A percentile compares a stretch with the other conserved stretches of the same genome.
These are phyloP conservation scores for Talaromyces pinophilus DNA, from an alignment of 2,329 filamentous ascomycete species.

Conservation along the genomic window DNA sequence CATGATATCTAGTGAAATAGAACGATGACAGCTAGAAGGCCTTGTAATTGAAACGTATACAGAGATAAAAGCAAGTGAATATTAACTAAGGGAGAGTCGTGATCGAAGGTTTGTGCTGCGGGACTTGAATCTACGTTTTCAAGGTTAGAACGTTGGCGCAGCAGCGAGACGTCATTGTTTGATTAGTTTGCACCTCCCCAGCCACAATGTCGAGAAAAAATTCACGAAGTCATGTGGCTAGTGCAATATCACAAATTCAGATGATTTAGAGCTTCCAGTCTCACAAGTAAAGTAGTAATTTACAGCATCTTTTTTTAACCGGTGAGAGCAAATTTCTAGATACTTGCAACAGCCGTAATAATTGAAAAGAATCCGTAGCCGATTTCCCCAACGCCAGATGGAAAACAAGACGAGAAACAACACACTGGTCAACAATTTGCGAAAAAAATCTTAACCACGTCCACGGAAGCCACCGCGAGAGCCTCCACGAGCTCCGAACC, in stretches of 20 bases:
- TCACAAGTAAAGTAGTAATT: slow-evolving; percentile 17
- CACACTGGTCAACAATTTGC: slow-evolving; percentile 12
- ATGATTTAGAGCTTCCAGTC: neutral
- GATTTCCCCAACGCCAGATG: slow-evolving; percentile 45
- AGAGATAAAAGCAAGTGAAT: neutral
- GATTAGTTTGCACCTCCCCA: slow-evolving; percentile 20
- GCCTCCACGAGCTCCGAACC: slow-evolving; percentile 37
- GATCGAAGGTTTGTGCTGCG: slow-evolving; percentile 1
- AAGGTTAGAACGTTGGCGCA: slow-evolving; percentile 16
- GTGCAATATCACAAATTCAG: slow-evolving; percentile 6
- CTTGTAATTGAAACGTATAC: neutral
- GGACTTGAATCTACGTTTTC: slow-evolving; percentile 13
- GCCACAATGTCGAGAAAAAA: slow-evolving; percentile 23
- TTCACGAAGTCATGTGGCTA: slow-evolving; percentile 17
- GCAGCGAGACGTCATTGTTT: slow-evolving; percentile 39
- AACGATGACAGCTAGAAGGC: neutral
- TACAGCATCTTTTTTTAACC: slow-evolving; percentile 30
- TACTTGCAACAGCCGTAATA: slow-evolving; percentile 39
- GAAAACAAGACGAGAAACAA: slow-evolving; percentile 33
- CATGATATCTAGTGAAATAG: slow-evolving; percentile 32
- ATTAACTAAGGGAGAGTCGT: neutral
- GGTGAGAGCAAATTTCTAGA: slow-evolving; percentile 38
- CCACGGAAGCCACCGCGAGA: slow-evolving; percentile 34
- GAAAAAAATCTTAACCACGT: slow-evolving; percentile 29
- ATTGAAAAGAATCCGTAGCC: slow-evolving; percentile 43